These are phyloP conservation scores for Smallanthus sonchifolius DNA, from an alignment of 129 eudicot genomes.

Conservation along the genomic window DNA sequence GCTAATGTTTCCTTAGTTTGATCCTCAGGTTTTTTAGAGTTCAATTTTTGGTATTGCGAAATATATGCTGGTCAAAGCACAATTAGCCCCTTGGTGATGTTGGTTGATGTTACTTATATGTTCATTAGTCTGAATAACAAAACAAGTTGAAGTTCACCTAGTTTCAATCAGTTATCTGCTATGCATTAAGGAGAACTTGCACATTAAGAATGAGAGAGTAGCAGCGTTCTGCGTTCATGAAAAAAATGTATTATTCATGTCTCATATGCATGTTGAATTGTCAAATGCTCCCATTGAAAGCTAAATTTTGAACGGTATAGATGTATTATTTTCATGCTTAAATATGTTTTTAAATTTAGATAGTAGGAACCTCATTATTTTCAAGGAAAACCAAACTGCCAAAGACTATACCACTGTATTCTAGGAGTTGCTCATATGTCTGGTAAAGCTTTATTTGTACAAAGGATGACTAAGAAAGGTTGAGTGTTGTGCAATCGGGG, in stretches of 20 bases:
- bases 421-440: background rate
- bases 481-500: background rate
- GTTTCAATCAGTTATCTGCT: constrained; percentile 1
- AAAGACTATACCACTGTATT: background rate
- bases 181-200: background rate
- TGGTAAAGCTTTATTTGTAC: constrained; percentile 3
- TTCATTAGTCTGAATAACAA: background rate
- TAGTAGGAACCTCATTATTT: background rate
- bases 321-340: background rate
- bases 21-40: background rate
- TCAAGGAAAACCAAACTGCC: background rate
- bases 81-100: background rate
- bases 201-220: constrained; percentile 7
- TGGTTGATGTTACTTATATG: background rate
- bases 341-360: background rate
- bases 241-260: background rate
- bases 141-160: background rate
- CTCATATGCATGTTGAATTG: background rate
- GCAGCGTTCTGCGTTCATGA: background rate
- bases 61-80: background rate
- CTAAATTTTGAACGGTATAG: background rate
- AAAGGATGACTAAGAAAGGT: background rate
- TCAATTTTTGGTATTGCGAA: background rate
- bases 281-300: background rate
- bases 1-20: background rate